A percentile compares a stretch with the other conserved stretches of the same genome.
Conservation (phyloP, 2,329 filamentous ascomycete species). For the Graphilbum sp. region DNA sequence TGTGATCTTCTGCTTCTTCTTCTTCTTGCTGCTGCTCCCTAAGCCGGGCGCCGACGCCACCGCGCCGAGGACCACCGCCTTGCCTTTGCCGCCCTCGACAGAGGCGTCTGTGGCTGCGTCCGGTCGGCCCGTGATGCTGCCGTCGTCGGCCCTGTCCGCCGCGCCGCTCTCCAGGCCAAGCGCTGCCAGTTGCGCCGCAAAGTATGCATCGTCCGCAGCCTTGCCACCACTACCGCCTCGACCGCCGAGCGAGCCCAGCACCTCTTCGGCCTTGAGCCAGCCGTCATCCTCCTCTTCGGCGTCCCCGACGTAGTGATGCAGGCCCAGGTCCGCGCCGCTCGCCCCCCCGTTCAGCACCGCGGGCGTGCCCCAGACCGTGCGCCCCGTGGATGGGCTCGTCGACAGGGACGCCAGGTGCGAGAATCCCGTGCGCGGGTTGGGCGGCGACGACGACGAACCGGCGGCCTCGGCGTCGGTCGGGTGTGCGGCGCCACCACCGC, state of each 20-base stretch:
- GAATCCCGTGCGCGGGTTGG: slow-evolving; percentile 44
- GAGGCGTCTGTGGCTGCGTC: slow-evolving; percentile 8
- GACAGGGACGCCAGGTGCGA: slow-evolving; percentile 59
- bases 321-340: neutral
- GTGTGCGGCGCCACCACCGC: neutral
- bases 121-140: neutral
- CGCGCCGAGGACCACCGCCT: neutral
- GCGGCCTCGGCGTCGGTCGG: slow-evolving; percentile 14
- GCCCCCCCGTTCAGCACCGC: slow-evolving; percentile 31
- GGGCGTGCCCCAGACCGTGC: slow-evolving; percentile 87
- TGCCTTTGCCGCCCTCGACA: slow-evolving; percentile 6
- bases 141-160: too few species aligned
- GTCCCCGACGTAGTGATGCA: slow-evolving; percentile 19
- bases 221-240: too few species aligned
- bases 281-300: slow-evolving; percentile 51
- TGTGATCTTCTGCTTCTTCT: slow-evolving; percentile 58
- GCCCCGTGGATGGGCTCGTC: slow-evolving; percentile 55
- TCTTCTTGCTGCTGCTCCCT: slow-evolving; percentile 28
- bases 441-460: slow-evolving; percentile 21
- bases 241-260: slow-evolving; percentile 58
- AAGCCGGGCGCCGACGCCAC: slow-evolving; percentile 5
- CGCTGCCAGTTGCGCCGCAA: slow-evolving; percentile 42
- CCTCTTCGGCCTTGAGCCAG: slow-evolving; percentile 71
- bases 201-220: slow-evolving; percentile 26
- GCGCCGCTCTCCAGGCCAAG: too few species aligned